Evolutionary conservation across 768 basidiomycete species (phyloP).

Genomic region (Coprinellus aureogranulatus): DNA sequence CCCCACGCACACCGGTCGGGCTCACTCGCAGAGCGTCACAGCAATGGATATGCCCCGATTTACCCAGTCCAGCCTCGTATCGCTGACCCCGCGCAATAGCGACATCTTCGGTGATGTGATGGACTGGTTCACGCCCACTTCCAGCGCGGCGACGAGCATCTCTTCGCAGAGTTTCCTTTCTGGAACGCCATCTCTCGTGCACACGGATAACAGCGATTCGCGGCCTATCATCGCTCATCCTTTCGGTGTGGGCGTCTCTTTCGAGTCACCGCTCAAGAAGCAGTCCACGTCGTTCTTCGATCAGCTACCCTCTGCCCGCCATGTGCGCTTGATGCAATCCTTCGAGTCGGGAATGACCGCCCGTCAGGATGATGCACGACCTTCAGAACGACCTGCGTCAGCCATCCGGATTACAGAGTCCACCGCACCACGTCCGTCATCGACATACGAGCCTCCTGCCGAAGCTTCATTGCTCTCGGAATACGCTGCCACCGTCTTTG

Average conservation of each 20-base stretch:
- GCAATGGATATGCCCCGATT: conserved; percentile 59
- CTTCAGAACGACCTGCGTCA: conserved; percentile 23
- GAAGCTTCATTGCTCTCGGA: conserved; percentile 49
- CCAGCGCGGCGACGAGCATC: conserved; percentile 39
- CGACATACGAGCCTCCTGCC: conserved; percentile 8
- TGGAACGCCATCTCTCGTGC: conserved; percentile 23
- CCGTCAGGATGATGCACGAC: conserved; percentile 42
- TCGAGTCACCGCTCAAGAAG: conserved; percentile 56
- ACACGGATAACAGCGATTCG: conserved; percentile 18
- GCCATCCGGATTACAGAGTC: conserved; percentile 24
- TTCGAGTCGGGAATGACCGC: conserved; percentile 84
- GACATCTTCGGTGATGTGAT: conserved; percentile 69
- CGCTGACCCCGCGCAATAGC: conserved; percentile 21
- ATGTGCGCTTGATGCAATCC: conserved; percentile 81
- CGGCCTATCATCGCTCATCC: conserved; percentile 45
- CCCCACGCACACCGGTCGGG: conserved; percentile 44
- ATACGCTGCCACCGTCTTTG: conserved; percentile 75
- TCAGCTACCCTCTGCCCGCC: conserved; percentile 46
- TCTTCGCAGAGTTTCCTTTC: conserved; percentile 32
- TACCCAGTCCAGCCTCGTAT: conserved; percentile 25
- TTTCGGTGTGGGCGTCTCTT: conserved; percentile 62
- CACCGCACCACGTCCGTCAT: conserved; percentile 3
- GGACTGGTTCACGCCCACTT: conserved; percentile 45
- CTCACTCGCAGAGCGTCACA: conserved; percentile 78
- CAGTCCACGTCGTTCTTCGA: conserved; percentile 25